Evolutionary conservation across 805 yeast genomes (phyloP).

Genomic region (Sugiyamaella valdiviana): DNA sequence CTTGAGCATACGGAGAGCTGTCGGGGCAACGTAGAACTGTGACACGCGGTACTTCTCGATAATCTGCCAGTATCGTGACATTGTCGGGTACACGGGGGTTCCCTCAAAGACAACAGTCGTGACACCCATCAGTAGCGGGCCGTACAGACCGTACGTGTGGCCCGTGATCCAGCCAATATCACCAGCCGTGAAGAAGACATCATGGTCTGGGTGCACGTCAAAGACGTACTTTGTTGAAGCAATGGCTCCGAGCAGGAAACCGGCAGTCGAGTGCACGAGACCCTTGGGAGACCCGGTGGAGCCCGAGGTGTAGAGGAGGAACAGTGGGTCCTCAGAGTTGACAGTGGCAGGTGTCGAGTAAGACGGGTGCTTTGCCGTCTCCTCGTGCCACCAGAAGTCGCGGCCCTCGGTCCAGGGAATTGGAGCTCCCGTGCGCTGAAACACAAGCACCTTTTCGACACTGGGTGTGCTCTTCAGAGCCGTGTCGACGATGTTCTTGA

Average conservation of each 20-base stretch:
- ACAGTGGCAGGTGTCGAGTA: conserved; percentile 86
- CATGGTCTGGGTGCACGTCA: conserved; percentile 84
- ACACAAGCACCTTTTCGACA: conserved; percentile 80
- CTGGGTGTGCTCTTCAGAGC: conserved; percentile 66
- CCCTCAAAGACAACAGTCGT: conserved; percentile 93
- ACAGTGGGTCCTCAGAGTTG: conserved; percentile 88
- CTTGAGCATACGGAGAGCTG: conserved; percentile 86
- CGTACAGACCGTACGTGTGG: conserved; percentile 91
- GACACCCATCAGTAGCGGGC: conserved; percentile 84
- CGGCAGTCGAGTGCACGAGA: conserved; percentile 91
- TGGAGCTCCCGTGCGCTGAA: conserved; percentile 75
- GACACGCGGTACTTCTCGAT: conserved; percentile 87
- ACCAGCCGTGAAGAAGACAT: conserved; percentile 84
- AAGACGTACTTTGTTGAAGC: conserved; percentile 88
- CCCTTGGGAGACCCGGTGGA: conserved; percentile 99
- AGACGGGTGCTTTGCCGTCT: conserved; percentile 68
- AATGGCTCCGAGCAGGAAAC: conserved; percentile 88
- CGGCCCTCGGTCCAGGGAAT: conserved; percentile 72
- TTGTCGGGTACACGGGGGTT: conserved; percentile 95
- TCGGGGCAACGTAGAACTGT: conserved; percentile 97
- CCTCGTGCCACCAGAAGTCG: conserved; percentile 96
- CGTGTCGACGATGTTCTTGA: conserved; percentile 93
- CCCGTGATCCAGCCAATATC: conserved; percentile 99
- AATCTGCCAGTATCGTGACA: conserved; percentile 94
- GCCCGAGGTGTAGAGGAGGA: conserved; percentile 94